Evolutionary conservation across 148 eudicot species (phyloP), one percentile per base, ranked within the genome.

Genomic region (Dysphania ambrosioides): DNA sequence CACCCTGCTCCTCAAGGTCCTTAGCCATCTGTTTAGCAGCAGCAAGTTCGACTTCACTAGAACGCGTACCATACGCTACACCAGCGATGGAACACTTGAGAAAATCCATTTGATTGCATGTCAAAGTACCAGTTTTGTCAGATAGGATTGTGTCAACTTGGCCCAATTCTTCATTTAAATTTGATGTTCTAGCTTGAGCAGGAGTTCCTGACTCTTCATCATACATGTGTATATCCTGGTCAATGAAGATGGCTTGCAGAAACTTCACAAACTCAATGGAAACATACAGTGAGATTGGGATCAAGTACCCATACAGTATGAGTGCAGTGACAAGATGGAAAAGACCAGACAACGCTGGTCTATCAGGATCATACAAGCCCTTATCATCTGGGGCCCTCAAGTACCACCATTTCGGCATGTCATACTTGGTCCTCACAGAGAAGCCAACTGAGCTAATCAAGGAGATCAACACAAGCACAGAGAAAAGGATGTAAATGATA

Each of bases 81-180:
- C 98, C 98, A 49, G 89, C 93, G 63, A 95, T 88, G 44, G 96
- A 95, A 80, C 98, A 92, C 80, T 95, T 92, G 58, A 95, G 89
- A 63, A 95, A 95, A 70, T 95, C 93, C 98, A 95, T 95, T 35
- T 92, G 96, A 74, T 95, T 92, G 74, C 97, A 95, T 13, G 98
- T 95, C 82, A 95, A 87, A 42, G 98, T 92, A 16, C 98, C 97
- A 2, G 98, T 95, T 92, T 95, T 95, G 76, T 95, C 98, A n/a
- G 97, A 95, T 30, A 95, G 91, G 65, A 95, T 92, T 0, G 98
- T 95, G 53, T 95, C 98, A 57, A 95, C 97, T 78, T 90, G 93
- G 16, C 97, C 98, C 58, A 95, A 80, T 79, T 95, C 98, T 88
- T 95, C 97, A 72, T 95, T 95, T 70, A 95, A 79, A 75, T 92